Base-by-base conservation (phyloP, 495 filamentous ascomycete species). In the Evernia prunastri region DNA sequence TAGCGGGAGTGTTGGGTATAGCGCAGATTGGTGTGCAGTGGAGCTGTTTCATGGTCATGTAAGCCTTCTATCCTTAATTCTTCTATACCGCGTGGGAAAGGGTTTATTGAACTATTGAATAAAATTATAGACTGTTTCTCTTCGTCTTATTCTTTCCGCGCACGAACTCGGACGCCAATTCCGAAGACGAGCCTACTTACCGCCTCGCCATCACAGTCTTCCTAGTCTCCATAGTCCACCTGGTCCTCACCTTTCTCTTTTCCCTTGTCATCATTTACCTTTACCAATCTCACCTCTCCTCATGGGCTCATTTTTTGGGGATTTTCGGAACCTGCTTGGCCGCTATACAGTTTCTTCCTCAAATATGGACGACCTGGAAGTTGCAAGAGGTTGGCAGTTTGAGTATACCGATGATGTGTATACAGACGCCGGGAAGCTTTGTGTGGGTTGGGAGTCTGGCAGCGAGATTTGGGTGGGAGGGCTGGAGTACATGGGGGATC, bases 351-450 rank as follows among this genome's bases (percentile, higher is more conserved):
- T 98, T 97, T 76, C 78, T 97, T 25, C 94, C 94, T 3, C 94
- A 98, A 77, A 91, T 98, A 68, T 92, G 83, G 72, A 96, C 88
- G 36, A 98, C 94, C 2, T 92, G 90, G 76, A 81, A 78, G 42
- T 78, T 96, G 58, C 87, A 91, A 71, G 86, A 89, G 66, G 88
- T 95, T 2, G 90, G 90, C 42, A 95, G 90, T 71, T 74, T 98
- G 63, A 96, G 91, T 70, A 92, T 98, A 63, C 89, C 92, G 2
- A 97, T 96, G 90, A 98, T 98, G 94, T 88, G 88, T 72, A 96
- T 97, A 51, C 94, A 98, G 74, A 96, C 92, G 0, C 94, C 94
- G 0, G 94, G 94, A 10, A 88, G 88, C 66, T 86, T 95, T 69
- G 77, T 97, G 27, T 97, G 92, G 80, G 91, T 92, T 3, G 86